Evolutionary conservation across 2,329 filamentous ascomycete genomes (phyloP).

Genomic region (Hawksworthiomyces lignivorus): DNA sequence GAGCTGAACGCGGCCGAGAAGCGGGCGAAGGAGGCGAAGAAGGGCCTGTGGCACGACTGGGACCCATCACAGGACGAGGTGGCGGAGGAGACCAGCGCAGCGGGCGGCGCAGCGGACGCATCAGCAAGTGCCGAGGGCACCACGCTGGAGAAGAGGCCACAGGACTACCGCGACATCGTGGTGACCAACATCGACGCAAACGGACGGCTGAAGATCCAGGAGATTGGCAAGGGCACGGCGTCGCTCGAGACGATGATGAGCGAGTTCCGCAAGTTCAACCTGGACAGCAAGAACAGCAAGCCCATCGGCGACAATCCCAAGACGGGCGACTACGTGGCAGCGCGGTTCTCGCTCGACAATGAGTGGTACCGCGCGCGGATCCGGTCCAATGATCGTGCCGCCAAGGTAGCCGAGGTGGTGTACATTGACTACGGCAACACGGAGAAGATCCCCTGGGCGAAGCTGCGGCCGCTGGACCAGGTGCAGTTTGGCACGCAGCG

Average conservation of each 20-base stretch:
- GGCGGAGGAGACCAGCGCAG: constrained; percentile 30
- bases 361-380: constrained; percentile 94
- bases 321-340: constrained; percentile 83
- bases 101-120: constrained; percentile 39
- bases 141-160: constrained; percentile 55
- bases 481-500: constrained; percentile 72
- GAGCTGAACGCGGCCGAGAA: constrained; percentile 85
- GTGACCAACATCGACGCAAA: constrained; percentile 83
- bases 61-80: constrained; percentile 78
- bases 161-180: constrained; percentile 87
- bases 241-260: constrained; percentile 83
- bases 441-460: constrained; percentile 78
- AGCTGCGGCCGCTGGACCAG: constrained; percentile 72
- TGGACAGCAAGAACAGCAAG: constrained; percentile 72
- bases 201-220: constrained; percentile 81
- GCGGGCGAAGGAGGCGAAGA: constrained; percentile 79
- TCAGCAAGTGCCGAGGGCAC: constrained; percentile 33
- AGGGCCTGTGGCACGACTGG: constrained; percentile 90
- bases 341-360: constrained; percentile 80
- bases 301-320: constrained; percentile 72
- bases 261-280: constrained; percentile 84
- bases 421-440: constrained; percentile 97
- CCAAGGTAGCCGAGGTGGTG: constrained; percentile 80
- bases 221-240: constrained; percentile 78
- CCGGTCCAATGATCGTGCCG: constrained; percentile 84